These are phyloP conservation scores for Ormosia emarginata DNA, from an alignment of 306 rosid species.

Conservation along the genomic window DNA sequence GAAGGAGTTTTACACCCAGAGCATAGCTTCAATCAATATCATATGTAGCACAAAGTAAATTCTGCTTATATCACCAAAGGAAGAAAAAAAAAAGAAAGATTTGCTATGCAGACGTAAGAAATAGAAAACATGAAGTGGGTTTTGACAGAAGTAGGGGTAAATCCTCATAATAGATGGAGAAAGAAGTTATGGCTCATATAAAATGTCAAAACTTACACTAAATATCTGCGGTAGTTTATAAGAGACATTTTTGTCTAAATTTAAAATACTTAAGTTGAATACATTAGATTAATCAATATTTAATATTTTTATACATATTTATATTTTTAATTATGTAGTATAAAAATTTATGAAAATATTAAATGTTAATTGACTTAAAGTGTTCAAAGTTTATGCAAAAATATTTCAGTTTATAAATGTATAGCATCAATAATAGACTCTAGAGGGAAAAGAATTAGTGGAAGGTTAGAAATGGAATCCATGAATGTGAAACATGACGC, in stretches of 20 bases:
- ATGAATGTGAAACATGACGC: conserved; percentile 12
- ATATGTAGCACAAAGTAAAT: neutral
- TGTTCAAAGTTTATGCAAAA: too few relatives aligned
- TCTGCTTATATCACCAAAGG: neutral
- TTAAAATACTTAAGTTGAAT: too few relatives aligned
- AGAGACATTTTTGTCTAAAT: too few relatives aligned
- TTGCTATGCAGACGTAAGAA: neutral
- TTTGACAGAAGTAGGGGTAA: neutral
- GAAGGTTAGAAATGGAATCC: neutral
- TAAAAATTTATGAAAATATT: too few relatives aligned
- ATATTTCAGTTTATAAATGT: neutral
- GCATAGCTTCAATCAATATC: neutral
- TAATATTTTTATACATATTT: too few relatives aligned
- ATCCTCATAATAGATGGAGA: neutral
- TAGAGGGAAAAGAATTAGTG: neutral
- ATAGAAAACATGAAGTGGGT: neutral
- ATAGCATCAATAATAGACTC: neutral
- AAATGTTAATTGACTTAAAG: too few relatives aligned
- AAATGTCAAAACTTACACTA: neutral
- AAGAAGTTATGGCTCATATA: neutral
- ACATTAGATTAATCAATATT: too few relatives aligned
- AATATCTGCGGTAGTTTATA: neutral
- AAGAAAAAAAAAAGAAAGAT: neutral
- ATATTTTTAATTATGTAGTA: too few relatives aligned
- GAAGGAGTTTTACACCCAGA: neutral